Evolutionary conservation across 495 filamentous ascomycete genomes (phyloP).

Genomic region (Aspergillus carlsbadensis): DNA sequence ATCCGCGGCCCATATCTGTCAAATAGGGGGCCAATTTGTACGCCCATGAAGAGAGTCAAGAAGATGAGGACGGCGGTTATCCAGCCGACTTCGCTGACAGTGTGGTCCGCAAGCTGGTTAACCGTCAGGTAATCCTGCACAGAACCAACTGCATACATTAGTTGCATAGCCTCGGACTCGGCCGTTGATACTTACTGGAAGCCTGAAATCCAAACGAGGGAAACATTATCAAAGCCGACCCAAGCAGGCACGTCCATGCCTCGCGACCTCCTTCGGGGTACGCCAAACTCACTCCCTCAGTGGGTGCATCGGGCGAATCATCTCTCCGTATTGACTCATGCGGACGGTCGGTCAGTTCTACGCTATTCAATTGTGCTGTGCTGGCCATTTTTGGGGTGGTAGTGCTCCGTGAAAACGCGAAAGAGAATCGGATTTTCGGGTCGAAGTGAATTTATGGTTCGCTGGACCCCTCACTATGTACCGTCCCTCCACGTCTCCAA

Average conservation of each 20-base stretch:
- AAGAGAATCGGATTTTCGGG: too few relatives aligned
- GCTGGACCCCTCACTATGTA: too few relatives aligned
- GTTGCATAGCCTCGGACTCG: too few relatives aligned
- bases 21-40: slow-evolving; percentile 68
- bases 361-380: too few relatives aligned
- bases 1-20: slow-evolving; percentile 57
- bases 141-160: slow-evolving; percentile 42
- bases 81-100: slow-evolving; percentile 60
- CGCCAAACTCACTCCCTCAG: slow-evolving; percentile 17
- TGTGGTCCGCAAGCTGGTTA: slow-evolving; percentile 56
- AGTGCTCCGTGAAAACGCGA: too few relatives aligned
- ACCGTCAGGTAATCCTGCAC: slow-evolving; percentile 62
- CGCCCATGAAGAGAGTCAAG: slow-evolving; percentile 61
- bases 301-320: too few relatives aligned
- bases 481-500: too few relatives aligned
- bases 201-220: slow-evolving; percentile 61
- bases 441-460: too few relatives aligned
- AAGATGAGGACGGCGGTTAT: slow-evolving; percentile 63
- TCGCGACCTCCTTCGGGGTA: slow-evolving; percentile 62
- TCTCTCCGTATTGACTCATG: too few relatives aligned
- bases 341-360: too few relatives aligned
- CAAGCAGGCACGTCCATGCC: slow-evolving; percentile 62
- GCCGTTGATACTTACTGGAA: slow-evolving; percentile 20
- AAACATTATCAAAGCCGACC: slow-evolving; percentile 59
- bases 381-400: too few relatives aligned